Percentiles rank a stretch among this genome's conserved stretches.
These are phyloP conservation scores for Ordospora colligata DNA, from an alignment of 371 early-diverging fungal genomes.

Conservation along the genomic window DNA sequence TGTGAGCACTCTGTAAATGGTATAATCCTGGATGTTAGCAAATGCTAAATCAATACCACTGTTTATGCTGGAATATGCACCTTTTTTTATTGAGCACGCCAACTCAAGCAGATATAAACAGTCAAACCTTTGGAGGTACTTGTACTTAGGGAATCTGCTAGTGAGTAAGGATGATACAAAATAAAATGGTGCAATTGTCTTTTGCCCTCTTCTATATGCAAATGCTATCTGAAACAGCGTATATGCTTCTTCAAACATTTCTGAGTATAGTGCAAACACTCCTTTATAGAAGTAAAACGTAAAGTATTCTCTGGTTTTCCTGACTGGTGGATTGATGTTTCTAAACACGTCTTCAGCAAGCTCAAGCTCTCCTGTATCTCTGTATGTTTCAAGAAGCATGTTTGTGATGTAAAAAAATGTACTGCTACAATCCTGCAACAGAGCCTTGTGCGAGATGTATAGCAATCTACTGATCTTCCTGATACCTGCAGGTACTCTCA, in stretches of 20 bases:
- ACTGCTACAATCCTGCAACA: neutral
- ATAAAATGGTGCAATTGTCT: neutral
- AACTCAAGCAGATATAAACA: neutral
- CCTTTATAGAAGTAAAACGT: slow-evolving; percentile 19
- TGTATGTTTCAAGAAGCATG: neutral
- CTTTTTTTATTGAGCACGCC: neutral
- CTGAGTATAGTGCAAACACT: neutral
- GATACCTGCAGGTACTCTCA: neutral
- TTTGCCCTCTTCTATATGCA: neutral
- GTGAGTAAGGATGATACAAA: slow-evolving; percentile 13
- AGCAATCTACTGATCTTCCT: neutral
- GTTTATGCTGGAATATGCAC: neutral
- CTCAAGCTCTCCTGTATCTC: neutral
- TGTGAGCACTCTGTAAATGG: neutral
- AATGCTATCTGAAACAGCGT: neutral
- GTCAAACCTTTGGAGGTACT: neutral
- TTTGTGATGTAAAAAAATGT: neutral
- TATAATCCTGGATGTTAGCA: neutral
- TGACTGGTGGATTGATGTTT: neutral
- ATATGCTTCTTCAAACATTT: neutral
- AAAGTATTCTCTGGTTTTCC: neutral
- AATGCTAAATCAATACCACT: neutral
- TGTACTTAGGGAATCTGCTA: neutral
- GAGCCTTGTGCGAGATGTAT: neutral
- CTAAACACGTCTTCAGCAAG: neutral